These are phyloP conservation scores for Monocercomonoides exilis DNA, from an alignment of 78 protist species.

Conservation along the genomic window DNA sequence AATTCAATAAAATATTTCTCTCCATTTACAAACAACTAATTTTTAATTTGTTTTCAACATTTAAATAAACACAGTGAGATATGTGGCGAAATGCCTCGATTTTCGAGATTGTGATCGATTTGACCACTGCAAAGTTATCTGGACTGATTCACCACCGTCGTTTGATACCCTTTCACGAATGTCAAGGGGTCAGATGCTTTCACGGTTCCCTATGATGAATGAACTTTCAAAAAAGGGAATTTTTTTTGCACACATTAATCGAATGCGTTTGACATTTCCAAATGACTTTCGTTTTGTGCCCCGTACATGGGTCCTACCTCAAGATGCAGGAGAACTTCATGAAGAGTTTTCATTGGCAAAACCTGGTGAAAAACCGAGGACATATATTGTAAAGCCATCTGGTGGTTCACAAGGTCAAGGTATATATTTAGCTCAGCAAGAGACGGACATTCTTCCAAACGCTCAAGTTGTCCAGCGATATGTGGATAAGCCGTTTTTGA, in stretches of 20 bases:
- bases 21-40: too few species aligned
- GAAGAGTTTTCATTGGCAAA: slow-evolving; percentile 7
- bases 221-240: background rate
- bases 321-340: background rate
- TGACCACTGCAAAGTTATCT: background rate
- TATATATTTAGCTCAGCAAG: background rate
- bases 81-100: background rate
- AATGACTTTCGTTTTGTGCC: background rate
- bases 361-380: background rate
- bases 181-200: background rate
- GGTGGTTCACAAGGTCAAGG: background rate
- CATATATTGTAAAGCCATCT: slow-evolving; percentile 9
- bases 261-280: background rate
- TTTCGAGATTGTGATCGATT: background rate
- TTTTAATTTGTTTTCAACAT: too few species aligned
- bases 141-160: background rate
- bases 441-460: background rate
- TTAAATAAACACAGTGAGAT: background rate
- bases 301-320: background rate
- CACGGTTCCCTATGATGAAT: background rate
- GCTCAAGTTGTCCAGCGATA: slow-evolving; percentile 14
- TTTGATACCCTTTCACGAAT: background rate
- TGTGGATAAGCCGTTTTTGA: background rate
- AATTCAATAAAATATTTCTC: too few species aligned
- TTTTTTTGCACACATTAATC: background rate